Evolutionary conservation across 345 rosid genomes (phyloP), one percentile per base, ranked within the genome.

Genomic region (Syzygium jambos): DNA sequence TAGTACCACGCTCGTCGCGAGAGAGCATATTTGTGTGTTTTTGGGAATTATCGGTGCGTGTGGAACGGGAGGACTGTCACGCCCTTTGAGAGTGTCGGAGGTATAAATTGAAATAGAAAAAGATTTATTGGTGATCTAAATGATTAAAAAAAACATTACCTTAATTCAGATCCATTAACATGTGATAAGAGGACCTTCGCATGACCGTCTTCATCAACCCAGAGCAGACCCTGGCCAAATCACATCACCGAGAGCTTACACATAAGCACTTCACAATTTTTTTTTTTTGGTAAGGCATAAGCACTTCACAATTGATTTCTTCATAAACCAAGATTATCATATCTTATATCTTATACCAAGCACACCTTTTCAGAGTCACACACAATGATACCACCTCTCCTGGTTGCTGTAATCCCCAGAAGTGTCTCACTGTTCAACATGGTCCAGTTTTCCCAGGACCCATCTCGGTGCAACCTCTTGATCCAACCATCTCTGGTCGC

Each of bases 401-500:
- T 86, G 1, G 93, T 73, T 22, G 82, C 78, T 29, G 93, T 84
- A 34, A 93, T 78, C 53, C 96, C 96, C 49, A 94, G 95, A 53
- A 92, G 86, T 77, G 52, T n/a, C 34, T 41, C 15, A 83, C 90
- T 86, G 15, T 90, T 83, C 19, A 91, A 52, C 88, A 52, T 87
- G 89, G 86, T 91, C 95, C 94, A 94, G 51, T 91, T 86, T 85
- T 93, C 88, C 94, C 91, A 90, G 15, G 90, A 80, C 38, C 92
- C 94, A 29, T 91, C 91, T 59, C 68, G 87, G 30, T 87, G 87
- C 90, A 92, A 78, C 88, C 92, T 91, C 86, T 90, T 92, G 41
- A 94, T 88, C 96, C 96, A 94, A 8, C 94, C 95, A 85, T 92
- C 94, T 84, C 93, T 89, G 1, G 86, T 88, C 53, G 90, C 96